Percentiles rank a stretch among this genome's conserved stretches.
Evolutionary conservation across 23 red algal genomes (phyloP).

Genomic region (Chondrus crispus): DNA sequence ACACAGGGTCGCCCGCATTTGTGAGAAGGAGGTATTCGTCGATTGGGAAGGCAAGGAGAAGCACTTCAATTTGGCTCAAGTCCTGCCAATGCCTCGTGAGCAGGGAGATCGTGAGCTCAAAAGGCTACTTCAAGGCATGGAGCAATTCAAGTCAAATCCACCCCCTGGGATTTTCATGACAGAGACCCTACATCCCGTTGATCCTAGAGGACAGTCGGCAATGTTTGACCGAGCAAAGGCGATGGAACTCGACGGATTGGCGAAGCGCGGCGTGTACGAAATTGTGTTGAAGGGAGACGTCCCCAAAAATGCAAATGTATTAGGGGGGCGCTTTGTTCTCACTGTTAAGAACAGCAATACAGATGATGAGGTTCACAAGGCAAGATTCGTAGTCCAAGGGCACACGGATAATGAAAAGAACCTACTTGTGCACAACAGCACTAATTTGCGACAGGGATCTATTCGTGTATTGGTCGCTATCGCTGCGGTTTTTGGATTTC

Average conservation of each 20-base stretch:
- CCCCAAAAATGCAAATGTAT: neutral
- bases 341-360: slow-evolving; percentile 1
- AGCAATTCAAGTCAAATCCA: neutral
- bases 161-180: neutral
- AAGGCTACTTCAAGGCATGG: neutral
- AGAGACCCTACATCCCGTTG: neutral
- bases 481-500: slow-evolving; percentile 20
- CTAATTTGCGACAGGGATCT: neutral
- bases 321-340: neutral
- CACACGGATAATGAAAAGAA: neutral
- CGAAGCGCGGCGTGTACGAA: neutral
- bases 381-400: slow-evolving; percentile 4
- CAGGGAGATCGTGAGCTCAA: neutral
- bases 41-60: neutral
- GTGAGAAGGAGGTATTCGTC: neutral
- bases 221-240: neutral
- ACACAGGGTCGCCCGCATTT: neutral
- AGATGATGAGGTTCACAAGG: slow-evolving; percentile 14
- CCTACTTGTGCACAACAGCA: neutral
- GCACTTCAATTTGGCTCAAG: neutral
- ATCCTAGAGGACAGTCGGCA: neutral
- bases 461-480: neutral
- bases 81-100: neutral
- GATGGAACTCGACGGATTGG: neutral
- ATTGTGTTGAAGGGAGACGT: slow-evolving; percentile 16